phyloP scores from a whole-genome alignment of 306 rosid genomes.

The Acacia acuminata region DNA sequence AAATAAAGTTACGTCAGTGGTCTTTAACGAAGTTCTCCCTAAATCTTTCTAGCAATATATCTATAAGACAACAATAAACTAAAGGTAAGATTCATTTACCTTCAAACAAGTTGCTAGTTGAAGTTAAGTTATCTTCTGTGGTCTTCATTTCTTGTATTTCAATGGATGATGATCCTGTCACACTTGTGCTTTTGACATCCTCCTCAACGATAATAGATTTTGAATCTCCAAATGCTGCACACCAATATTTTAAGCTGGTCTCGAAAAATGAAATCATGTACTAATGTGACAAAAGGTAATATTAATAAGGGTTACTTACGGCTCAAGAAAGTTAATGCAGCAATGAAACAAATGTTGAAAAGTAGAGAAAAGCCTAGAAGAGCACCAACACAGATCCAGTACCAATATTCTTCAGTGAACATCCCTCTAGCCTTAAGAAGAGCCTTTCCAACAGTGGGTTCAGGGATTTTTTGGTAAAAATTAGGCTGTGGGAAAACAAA shows the following conservation, averaged over 20 bases:
- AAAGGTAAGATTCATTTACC: not conserved
- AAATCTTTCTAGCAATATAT: not conserved
- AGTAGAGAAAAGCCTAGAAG: slow-evolving; percentile 65
- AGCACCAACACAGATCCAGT: slow-evolving; percentile 79
- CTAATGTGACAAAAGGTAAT: not conserved
- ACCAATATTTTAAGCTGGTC: slow-evolving; percentile 7
- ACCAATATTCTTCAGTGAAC: slow-evolving; percentile 64
- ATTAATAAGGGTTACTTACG: slow-evolving; percentile 52
- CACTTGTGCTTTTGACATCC: not conserved
- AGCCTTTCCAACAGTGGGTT: slow-evolving; percentile 66
- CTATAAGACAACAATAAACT: not conserved
- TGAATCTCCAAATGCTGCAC: slow-evolving; percentile 62
- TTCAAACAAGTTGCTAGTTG: not conserved
- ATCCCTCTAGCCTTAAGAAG: slow-evolving; percentile 70
- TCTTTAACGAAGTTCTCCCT: no score
- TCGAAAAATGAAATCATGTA: slow-evolving; percentile 3
- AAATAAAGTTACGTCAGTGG: no score
- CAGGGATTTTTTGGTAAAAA: slow-evolving; percentile 38
- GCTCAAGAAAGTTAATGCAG: slow-evolving; percentile 60
- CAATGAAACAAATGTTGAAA: slow-evolving; percentile 54
- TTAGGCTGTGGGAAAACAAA: slow-evolving; percentile 40
- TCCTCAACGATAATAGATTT: slow-evolving; percentile 56
- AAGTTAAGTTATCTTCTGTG: not conserved
- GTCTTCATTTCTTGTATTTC: not conserved
- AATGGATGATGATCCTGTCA: not conserved